These are phyloP conservation scores for Basipetospora sp. DNA, from an alignment of 2,329 filamentous ascomycete species.

Conservation along the genomic window DNA sequence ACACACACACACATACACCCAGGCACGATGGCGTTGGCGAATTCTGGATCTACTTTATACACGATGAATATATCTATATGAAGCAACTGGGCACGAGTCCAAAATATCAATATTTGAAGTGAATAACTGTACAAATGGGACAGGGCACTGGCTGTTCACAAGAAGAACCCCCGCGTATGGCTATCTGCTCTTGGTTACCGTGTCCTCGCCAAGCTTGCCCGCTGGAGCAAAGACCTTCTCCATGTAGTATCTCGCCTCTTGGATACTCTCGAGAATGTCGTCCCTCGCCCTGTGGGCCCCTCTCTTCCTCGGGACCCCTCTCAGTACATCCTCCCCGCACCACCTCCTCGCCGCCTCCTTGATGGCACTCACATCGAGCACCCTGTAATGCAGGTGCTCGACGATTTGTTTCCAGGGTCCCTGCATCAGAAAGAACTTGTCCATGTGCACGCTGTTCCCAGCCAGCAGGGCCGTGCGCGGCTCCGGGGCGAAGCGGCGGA, in stretches of 20 bases:
- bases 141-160: no score
- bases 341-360: slow-evolving; percentile 83
- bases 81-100: no score
- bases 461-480: slow-evolving; percentile 58
- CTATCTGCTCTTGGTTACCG: no score
- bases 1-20: no score
- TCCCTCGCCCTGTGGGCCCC: slow-evolving; percentile 67
- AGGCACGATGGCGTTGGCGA: no score
- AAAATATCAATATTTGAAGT: no score
- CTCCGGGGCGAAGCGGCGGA: slow-evolving; percentile 55
- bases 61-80: no score
- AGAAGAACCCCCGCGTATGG: no score
- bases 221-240: slow-evolving; percentile 45
- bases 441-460: slow-evolving; percentile 85
- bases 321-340: slow-evolving; percentile 48
- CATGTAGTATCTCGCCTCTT: slow-evolving; percentile 74
- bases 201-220: not conserved
- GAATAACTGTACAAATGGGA: no score
- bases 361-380: slow-evolving; percentile 80
- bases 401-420: slow-evolving; percentile 60
- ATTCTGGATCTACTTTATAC: no score
- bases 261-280: slow-evolving; percentile 91
- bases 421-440: slow-evolving; percentile 64
- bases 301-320: slow-evolving; percentile 55
- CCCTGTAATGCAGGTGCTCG: slow-evolving; percentile 72